Conservation (phyloP, 257 asterid species). For the Nicotiana otophora region DNA sequence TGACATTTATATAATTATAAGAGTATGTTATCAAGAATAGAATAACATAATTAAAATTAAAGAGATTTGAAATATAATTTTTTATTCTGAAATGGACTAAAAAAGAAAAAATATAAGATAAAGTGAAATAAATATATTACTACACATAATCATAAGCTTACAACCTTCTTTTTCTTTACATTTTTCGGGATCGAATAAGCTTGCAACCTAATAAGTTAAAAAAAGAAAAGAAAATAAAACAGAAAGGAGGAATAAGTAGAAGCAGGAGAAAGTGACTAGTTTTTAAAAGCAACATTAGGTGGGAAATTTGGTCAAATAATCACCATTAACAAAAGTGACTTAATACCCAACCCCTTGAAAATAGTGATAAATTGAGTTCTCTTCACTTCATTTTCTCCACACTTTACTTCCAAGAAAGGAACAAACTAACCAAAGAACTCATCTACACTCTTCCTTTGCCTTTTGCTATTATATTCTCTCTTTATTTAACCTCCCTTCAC, state of each 20-base stretch:
- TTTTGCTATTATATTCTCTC: conserved; percentile 3
- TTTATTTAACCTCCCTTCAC: neutral
- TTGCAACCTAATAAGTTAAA: neutral
- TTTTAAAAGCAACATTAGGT: neutral
- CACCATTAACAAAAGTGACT: neutral
- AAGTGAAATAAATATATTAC: too few relatives aligned
- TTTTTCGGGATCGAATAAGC: neutral
- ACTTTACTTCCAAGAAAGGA: conserved; percentile 60
- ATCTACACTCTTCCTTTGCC: conserved; percentile 35
- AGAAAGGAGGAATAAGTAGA: neutral
- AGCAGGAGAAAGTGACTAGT: neutral
- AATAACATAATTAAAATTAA: too few relatives aligned
- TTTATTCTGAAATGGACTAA: too few relatives aligned
- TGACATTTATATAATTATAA: too few relatives aligned
- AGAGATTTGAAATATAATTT: too few relatives aligned
- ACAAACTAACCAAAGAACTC: conserved; percentile 23
- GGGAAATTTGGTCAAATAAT: neutral
- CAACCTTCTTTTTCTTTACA: too few relatives aligned
- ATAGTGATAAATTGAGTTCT: conserved; percentile 25
- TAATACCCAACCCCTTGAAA: conserved; percentile 3
- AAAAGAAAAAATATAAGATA: too few relatives aligned
- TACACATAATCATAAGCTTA: neutral
- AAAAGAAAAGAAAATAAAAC: neutral
- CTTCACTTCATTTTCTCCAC: conserved; percentile 6
- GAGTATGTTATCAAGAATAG: too few relatives aligned